A percentile compares a stretch with the other conserved stretches of the same genome.
Conservation (phyloP, 352 stramenopile species). For the Phytophthora pseudosyringae region DNA sequence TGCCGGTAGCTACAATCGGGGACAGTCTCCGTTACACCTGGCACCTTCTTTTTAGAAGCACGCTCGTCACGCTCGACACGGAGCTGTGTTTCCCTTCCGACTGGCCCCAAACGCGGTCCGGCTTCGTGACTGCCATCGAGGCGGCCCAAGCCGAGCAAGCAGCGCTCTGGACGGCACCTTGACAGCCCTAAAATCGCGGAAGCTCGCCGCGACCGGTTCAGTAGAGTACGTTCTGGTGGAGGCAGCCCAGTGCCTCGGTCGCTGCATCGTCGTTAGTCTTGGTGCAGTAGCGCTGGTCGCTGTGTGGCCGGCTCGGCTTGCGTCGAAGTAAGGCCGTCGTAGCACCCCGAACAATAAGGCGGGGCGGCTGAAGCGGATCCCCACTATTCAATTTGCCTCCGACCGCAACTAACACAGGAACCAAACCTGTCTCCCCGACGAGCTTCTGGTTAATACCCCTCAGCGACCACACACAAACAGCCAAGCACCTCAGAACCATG, state of each 20-base stretch:
- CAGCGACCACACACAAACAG: constrained; percentile 11
- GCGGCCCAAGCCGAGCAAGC: constrained; percentile 29
- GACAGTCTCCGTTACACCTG: constrained; percentile 36
- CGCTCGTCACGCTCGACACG: constrained; percentile 8
- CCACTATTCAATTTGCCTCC: constrained; percentile 46
- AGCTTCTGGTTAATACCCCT: constrained; percentile 11
- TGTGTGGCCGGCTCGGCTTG: constrained; percentile 28
- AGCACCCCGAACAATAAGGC: constrained; percentile 36
- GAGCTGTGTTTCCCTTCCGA: constrained; percentile 1
- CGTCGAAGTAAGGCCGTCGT: constrained; percentile 23
- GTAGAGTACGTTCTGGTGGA: constrained; percentile 46
- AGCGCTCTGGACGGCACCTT: constrained; percentile 42
- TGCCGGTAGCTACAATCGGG: constrained; percentile 19
- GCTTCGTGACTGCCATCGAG: constrained; percentile 28
- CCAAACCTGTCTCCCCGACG: constrained; percentile 16
- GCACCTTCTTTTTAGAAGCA: constrained; percentile 33
- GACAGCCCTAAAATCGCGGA: constrained; percentile 36
- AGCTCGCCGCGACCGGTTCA: constrained; percentile 31
- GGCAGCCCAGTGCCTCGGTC: constrained; percentile 26
- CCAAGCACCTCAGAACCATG: constrained; percentile 20
- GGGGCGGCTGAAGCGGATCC: constrained; percentile 21
- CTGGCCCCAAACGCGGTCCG: constrained; percentile 12
- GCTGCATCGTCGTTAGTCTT: constrained; percentile 43
- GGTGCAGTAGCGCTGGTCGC: constrained; percentile 30
- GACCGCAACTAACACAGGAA: constrained; percentile 19